A percentile compares a stretch with the other conserved stretches of the same genome.
phyloP scores from a whole-genome alignment of 163 green algal species.

The Scenedesmus sp. region DNA sequence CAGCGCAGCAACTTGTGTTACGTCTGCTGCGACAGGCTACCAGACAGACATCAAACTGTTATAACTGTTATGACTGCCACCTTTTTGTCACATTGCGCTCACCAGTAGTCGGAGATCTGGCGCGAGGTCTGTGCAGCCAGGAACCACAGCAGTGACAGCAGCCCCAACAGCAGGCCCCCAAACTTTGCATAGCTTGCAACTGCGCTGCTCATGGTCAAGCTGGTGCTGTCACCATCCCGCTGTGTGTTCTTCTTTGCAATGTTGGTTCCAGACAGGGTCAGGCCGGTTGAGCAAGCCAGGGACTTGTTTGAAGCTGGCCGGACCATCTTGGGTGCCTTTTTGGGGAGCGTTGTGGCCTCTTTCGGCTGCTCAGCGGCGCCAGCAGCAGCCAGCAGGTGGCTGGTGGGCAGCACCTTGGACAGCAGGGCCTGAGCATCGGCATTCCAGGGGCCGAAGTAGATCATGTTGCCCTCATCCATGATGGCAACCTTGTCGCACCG shows the following conservation, averaged over 20 bases:
- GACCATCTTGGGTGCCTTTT: no score
- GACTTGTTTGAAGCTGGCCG: no score
- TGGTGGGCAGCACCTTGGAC: conserved; percentile 64
- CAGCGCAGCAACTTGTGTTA: not conserved
- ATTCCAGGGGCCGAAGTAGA: conserved; percentile 70
- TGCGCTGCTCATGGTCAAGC: conserved; percentile 24
- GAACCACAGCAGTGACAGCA: conserved; percentile 72
- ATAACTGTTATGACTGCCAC: no score
- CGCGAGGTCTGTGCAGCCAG: conserved; percentile 67
- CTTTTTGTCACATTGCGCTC: no score
- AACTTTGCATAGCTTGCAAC: not conserved
- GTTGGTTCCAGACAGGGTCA: conserved; percentile 56
- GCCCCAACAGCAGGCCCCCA: conserved; percentile 44
- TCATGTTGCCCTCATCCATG: conserved; percentile 67
- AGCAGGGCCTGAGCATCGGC: conserved; percentile 61
- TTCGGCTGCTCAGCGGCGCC: conserved; percentile 67
- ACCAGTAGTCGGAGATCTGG: conserved; percentile 74
- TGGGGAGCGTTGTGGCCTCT: conserved; percentile 55
- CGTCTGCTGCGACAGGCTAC: not conserved
- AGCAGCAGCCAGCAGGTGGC: conserved; percentile 69
- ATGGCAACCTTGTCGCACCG: conserved; percentile 68
- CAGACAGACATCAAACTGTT: no score
- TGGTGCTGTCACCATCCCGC: conserved; percentile 42
- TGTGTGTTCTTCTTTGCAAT: conserved; percentile 55
- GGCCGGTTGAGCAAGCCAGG: not conserved